Conservation (phyloP, 345 rosid species). For the Salix viminalis region DNA sequence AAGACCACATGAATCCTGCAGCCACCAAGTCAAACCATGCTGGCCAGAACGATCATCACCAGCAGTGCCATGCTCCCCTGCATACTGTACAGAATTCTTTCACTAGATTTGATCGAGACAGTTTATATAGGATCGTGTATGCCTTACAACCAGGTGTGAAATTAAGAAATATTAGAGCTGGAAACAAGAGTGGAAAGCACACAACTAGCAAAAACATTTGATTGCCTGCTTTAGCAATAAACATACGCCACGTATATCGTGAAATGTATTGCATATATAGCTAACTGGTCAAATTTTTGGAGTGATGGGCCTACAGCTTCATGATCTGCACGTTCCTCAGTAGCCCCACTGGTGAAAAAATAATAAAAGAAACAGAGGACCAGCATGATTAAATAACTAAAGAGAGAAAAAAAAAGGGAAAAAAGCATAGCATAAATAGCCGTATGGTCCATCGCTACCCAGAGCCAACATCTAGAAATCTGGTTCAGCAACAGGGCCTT, state of each 20-base stretch:
- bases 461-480: slow-evolving; percentile 27
- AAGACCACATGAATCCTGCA: not conserved
- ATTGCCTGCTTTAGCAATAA: not conserved
- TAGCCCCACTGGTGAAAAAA: slow-evolving; percentile 38
- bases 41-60: not conserved
- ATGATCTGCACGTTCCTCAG: slow-evolving; percentile 50
- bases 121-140: not conserved
- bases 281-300: slow-evolving; percentile 5
- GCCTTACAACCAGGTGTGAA: not conserved
- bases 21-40: too few relatives aligned
- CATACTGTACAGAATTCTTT: not conserved
- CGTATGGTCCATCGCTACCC: slow-evolving; percentile 1
- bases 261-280: not conserved
- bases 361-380: slow-evolving; percentile 16
- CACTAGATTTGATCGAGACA: not conserved
- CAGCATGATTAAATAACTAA: slow-evolving; percentile 25
- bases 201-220: not conserved
- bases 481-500: slow-evolving; percentile 16
- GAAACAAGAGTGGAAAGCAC: not conserved
- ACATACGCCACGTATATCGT: not conserved
- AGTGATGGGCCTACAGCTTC: slow-evolving; percentile 42
- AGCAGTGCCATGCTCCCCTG: not conserved
- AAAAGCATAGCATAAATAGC: slow-evolving; percentile 13
- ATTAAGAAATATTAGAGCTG: not conserved
- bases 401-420: slow-evolving; percentile 4